A percentile compares a stretch with the other conserved stretches of the same genome.
Evolutionary conservation across 495 filamentous ascomycete species (phyloP).

Genomic region (Penicillium mononematosum): DNA sequence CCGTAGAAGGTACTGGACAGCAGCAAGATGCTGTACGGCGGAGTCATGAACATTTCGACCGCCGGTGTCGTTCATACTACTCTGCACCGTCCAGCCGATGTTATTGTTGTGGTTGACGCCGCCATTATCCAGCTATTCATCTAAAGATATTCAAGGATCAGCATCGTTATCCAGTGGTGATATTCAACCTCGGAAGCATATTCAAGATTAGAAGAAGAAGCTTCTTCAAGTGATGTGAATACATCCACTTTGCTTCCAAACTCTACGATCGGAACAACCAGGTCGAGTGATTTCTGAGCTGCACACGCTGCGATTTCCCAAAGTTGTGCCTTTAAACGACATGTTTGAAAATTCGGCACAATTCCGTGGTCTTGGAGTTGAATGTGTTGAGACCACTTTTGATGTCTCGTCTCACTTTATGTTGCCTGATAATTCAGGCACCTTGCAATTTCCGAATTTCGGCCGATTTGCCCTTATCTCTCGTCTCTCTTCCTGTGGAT

Average conservation of each 20-base stretch:
- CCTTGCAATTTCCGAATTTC: neutral
- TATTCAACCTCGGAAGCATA: neutral
- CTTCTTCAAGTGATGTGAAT: constrained; percentile 1
- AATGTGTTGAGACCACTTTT: no score
- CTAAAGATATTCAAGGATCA: constrained; percentile 37
- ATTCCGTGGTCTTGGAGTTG: no score
- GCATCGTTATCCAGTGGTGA: neutral
- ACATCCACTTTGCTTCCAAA: neutral
- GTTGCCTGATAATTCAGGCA: neutral
- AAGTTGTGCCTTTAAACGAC: no score
- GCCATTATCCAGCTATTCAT: constrained; percentile 29
- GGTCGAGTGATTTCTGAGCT: no score
- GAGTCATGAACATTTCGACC: constrained; percentile 38
- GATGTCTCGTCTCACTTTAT: no score
- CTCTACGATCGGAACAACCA: neutral
- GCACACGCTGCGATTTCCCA: no score
- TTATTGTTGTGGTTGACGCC: constrained; percentile 47
- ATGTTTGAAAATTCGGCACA: no score
- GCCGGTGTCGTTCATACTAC: constrained; percentile 23
- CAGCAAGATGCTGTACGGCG: constrained; percentile 34
- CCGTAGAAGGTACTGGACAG: constrained; percentile 45
- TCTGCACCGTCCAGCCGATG: constrained; percentile 30
- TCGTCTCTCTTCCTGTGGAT: neutral
- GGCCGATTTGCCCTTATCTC: neutral
- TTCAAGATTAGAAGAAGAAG: constrained; percentile 1